Base-by-base conservation (phyloP, 768 basidiomycete species). In the Russula lepida region DNA sequence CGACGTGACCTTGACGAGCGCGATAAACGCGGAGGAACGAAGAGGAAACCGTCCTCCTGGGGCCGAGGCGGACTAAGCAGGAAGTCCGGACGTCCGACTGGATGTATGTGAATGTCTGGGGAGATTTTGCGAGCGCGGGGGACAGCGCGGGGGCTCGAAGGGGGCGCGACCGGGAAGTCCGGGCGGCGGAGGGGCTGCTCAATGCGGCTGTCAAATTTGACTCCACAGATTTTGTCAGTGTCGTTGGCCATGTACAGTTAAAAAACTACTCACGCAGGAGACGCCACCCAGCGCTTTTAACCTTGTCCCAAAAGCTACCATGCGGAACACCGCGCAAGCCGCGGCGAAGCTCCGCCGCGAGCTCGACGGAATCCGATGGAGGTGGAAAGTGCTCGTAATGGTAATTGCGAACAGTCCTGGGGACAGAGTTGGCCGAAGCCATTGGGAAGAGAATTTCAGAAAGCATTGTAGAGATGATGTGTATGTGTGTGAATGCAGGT, bases 161-260 rank as follows among this genome's bases (percentile, higher is more conserved):
- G 57, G 5, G 56, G 43, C 33, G 62, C 62, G n/a, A 63, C 62
- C 27, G 62, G 56, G 27, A 58, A 63, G 47, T 41, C 39, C 0
- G 62, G 62, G 46, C 52, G 39, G 8, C 37, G 46, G 23, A 27
- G 56, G 23, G 52, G 13, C 19, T 1, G 13, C 9, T 43, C 44
- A 2, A 21, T 12, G 21, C 6, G 2, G 4, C 25, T 2, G 11
- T 56, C 56, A 17, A 54, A 8, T 53, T 58, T 62, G 23, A 27
- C 61, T 63, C 1, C 12, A 28, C 1, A 23, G 21, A 35, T 33
- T 15, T 39, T 8, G 52, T 58, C 33, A 58, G 46, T 35, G 51
- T 19, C 50, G 15, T 32, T 11, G 52, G 0, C 12, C 8, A 21
- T 32, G 28, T 19, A 23, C 9, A 13, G n/a, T 17, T 23, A 25